Conservation (phyloP, 495 filamentous ascomycete species). For the Cercophora newfieldiana region DNA sequence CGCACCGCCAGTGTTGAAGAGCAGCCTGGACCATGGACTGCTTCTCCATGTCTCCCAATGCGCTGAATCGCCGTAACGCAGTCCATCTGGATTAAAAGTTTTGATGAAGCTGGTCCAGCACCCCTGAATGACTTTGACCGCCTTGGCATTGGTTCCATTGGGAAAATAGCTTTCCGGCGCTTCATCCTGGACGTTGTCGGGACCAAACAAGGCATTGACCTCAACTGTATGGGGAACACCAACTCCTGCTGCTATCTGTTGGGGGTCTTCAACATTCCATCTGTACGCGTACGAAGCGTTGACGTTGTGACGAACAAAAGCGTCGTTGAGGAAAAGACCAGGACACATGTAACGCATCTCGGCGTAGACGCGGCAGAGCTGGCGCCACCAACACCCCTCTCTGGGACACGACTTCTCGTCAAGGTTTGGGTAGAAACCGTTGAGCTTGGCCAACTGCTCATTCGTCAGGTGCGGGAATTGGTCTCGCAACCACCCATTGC, state of each 20-base stretch:
- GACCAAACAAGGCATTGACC: constrained; percentile 60
- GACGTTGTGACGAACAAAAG: constrained; percentile 39
- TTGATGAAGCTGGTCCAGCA: constrained; percentile 73
- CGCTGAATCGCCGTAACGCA: background rate
- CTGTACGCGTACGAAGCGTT: constrained; percentile 61
- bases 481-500: constrained; percentile 59
- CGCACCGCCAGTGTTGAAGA: constrained; percentile 57
- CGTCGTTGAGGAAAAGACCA: constrained; percentile 54
- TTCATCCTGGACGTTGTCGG: constrained; percentile 26
- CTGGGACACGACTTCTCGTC: constrained; percentile 40
- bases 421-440: constrained; percentile 63
- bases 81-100: constrained; percentile 60
- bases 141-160: constrained; percentile 47
- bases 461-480: constrained; percentile 62
- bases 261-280: constrained; percentile 62
- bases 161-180: constrained; percentile 56
- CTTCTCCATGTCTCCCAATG: constrained; percentile 34
- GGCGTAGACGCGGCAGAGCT: constrained; percentile 64
- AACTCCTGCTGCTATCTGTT: constrained; percentile 47
- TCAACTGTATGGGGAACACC: constrained; percentile 67
- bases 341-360: constrained; percentile 77
- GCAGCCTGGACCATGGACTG: constrained; percentile 45
- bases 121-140: constrained; percentile 59
- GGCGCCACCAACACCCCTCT: constrained; percentile 56
- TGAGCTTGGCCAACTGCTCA: constrained; percentile 55